Percentiles rank a stretch among this genome's conserved stretches.
Conservation (phyloP, 2,329 filamentous ascomycete genomes). For the Fusarium brachygibbosum region DNA sequence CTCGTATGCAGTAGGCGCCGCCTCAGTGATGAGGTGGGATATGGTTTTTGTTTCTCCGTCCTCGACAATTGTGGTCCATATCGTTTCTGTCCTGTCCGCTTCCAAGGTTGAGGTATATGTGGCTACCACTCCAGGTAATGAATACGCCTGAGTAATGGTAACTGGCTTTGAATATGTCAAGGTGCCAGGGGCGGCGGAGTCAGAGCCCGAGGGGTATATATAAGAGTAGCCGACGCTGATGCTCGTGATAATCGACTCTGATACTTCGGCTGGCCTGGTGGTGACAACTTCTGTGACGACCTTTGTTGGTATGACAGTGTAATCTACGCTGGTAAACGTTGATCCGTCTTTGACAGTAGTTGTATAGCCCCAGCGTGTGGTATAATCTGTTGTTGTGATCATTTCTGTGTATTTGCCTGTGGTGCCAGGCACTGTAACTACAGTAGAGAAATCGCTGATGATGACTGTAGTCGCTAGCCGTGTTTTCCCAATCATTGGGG, state of each 20-base stretch:
- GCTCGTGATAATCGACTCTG: slow-evolving; percentile 13
- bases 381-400: slow-evolving; percentile 31
- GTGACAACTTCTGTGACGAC: slow-evolving; percentile 23
- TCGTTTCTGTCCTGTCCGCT: slow-evolving; percentile 16
- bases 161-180: slow-evolving; percentile 14
- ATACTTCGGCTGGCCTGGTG: slow-evolving; percentile 20
- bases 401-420: slow-evolving; percentile 41
- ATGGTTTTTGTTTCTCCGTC: slow-evolving; percentile 29
- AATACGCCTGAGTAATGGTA: slow-evolving; percentile 26
- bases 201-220: slow-evolving; percentile 15
- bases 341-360: slow-evolving; percentile 28
- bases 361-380: slow-evolving; percentile 22
- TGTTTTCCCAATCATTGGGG: slow-evolving; percentile 1
- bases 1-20: slow-evolving; percentile 22
- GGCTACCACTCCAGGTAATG: slow-evolving; percentile 17
- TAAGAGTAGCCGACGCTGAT: slow-evolving; percentile 28
- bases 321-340: slow-evolving; percentile 16
- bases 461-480: slow-evolving; percentile 36
- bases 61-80: slow-evolving; percentile 26
- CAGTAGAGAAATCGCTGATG: slow-evolving; percentile 28
- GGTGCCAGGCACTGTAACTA: slow-evolving; percentile 41
- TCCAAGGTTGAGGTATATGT: slow-evolving; percentile 19
- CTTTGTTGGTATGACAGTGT: slow-evolving; percentile 31
- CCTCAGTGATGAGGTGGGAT: slow-evolving; percentile 19
- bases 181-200: slow-evolving; percentile 1